Evolutionary conservation across 306 rosid species (phyloP).

Genomic region (Sophora flavescens): DNA sequence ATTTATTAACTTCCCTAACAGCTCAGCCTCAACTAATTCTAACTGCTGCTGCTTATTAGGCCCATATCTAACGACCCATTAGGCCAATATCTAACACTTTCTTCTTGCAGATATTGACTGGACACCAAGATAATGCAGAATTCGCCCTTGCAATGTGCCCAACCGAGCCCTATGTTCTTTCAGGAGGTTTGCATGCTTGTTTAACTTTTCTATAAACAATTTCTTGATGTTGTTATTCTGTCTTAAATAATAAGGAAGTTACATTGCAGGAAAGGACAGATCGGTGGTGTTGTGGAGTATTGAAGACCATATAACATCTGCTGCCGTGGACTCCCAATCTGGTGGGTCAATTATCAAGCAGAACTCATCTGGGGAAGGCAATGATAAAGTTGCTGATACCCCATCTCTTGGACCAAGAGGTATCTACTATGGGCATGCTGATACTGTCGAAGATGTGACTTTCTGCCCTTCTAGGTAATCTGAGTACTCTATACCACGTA

Average conservation of each 20-base stretch:
- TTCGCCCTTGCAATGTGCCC: constrained; percentile 99
- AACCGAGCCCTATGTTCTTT: constrained; percentile 94
- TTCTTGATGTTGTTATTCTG: constrained; percentile 12
- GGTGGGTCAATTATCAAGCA: constrained; percentile 79
- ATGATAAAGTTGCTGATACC: constrained; percentile 75
- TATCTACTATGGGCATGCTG: constrained; percentile 87
- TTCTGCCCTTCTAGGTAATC: constrained; percentile 95
- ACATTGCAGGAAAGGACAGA: constrained; percentile 85
- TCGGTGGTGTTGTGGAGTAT: constrained; percentile 99
- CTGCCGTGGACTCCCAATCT: constrained; percentile 74
- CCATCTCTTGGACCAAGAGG: constrained; percentile 97
- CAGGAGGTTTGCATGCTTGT: constrained; percentile 75
- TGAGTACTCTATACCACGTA: constrained; percentile 10
- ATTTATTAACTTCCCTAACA: too few relatives aligned
- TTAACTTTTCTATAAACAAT: not conserved
- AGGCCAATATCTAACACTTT: too few relatives aligned
- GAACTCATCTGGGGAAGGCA: constrained; percentile 75
- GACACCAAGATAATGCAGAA: constrained; percentile 99
- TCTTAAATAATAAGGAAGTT: constrained; percentile 34
- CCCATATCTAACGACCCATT: too few relatives aligned
- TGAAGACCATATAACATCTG: constrained; percentile 86
- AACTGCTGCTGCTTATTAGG: too few relatives aligned
- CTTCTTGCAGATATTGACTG: constrained; percentile 82
- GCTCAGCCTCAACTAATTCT: too few relatives aligned
- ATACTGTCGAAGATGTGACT: constrained; percentile 98